Evolutionary conservation across 2,329 filamentous ascomycete species (phyloP).

Genomic region (Fusarium concolor): DNA sequence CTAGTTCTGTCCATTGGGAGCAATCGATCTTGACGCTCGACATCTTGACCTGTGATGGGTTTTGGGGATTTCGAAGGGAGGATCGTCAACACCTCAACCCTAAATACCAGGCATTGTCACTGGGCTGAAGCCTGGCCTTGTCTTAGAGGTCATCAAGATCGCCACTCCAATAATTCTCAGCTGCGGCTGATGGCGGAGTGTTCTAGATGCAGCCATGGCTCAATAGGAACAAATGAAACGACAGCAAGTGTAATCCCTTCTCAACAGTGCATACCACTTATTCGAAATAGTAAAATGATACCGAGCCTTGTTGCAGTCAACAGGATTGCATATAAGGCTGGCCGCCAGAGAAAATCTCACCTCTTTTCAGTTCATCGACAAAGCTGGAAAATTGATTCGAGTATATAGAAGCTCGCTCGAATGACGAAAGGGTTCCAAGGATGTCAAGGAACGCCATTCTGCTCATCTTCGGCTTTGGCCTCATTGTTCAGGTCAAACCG

Average conservation of each 20-base stretch:
- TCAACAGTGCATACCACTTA: background rate
- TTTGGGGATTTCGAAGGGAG: background rate
- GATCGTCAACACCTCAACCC: background rate
- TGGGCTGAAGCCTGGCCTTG: background rate
- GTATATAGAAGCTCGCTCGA: background rate
- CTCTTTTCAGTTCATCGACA: background rate
- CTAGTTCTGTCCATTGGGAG: conserved; percentile 1
- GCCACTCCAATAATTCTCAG: background rate
- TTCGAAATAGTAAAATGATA: background rate
- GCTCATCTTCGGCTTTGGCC: background rate
- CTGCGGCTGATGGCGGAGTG: background rate
- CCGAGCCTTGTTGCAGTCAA: background rate
- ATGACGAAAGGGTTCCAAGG: background rate
- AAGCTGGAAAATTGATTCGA: background rate
- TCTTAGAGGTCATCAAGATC: background rate
- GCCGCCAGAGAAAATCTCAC: no score
- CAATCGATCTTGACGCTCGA: background rate
- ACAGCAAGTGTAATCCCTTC: background rate
- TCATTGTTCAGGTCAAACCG: background rate
- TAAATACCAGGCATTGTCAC: background rate
- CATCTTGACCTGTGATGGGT: background rate
- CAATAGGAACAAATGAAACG: background rate
- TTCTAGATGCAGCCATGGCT: background rate
- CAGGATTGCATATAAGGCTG: background rate
- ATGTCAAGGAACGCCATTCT: background rate